Conservation (phyloP, 129 eudicot species). For the Escallonia rubra region DNA sequence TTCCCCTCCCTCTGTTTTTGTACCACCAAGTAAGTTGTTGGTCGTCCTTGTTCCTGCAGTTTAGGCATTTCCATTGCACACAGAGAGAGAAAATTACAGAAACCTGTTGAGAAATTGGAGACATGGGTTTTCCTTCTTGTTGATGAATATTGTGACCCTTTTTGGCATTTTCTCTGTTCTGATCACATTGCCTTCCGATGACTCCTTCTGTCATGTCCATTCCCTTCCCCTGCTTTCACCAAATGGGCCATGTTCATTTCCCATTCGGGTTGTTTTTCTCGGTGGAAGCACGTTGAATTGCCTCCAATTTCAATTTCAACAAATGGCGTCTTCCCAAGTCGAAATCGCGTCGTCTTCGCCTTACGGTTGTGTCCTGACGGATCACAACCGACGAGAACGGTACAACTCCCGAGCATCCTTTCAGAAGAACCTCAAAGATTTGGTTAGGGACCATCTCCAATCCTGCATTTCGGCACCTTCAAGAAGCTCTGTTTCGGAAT, state of each 20-base stretch:
- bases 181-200: neutral
- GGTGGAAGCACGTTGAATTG: neutral
- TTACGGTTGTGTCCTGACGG: conserved; percentile 24
- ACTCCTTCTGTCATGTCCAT: neutral
- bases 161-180: too few relatives aligned
- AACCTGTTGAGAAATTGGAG: too few relatives aligned
- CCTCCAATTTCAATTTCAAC: neutral
- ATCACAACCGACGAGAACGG: conserved; percentile 14
- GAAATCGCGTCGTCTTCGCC: conserved; percentile 37
- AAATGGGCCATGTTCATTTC: neutral
- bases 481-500: neutral
- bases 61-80: neutral
- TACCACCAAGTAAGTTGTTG: too few relatives aligned
- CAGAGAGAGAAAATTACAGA: neutral
- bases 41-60: conserved; percentile 4
- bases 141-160: too few relatives aligned
- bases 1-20: conserved; percentile 9
- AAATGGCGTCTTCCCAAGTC: conserved; percentile 49
- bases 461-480: conserved; percentile 21
- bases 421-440: conserved; percentile 32
- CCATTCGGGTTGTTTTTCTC: neutral
- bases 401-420: conserved; percentile 3
- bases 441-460: conserved; percentile 21
- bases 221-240: neutral
- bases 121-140: too few relatives aligned